A percentile compares a stretch with the other conserved stretches of the same genome.
These are phyloP conservation scores for Platanus orientalis DNA, from an alignment of 164 flowering plant species.

Conservation along the genomic window DNA sequence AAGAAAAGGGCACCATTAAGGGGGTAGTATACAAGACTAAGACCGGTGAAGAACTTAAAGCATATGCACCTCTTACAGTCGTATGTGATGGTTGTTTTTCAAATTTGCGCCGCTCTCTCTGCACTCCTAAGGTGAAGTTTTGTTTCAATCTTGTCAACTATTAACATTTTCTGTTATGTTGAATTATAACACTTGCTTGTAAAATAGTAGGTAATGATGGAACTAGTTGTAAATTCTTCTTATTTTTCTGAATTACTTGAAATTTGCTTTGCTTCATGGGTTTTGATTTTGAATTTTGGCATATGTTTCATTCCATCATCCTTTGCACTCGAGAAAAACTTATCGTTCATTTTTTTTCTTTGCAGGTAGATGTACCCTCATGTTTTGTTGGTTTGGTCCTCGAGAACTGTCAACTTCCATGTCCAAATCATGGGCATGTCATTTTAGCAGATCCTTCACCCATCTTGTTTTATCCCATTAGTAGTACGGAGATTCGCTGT, in stretches of 20 bases:
- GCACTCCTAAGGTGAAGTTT: slow-evolving; percentile 61
- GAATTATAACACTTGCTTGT: background rate
- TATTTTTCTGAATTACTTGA: no score
- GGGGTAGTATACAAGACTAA: slow-evolving; percentile 75
- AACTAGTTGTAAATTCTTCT: background rate
- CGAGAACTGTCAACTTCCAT: slow-evolving; percentile 84
- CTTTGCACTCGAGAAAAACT: background rate
- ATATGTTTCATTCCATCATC: background rate
- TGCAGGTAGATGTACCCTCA: slow-evolving; percentile 87
- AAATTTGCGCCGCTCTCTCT: slow-evolving; percentile 83
- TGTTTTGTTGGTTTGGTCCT: slow-evolving; percentile 84
- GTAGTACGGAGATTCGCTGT: slow-evolving; percentile 84
- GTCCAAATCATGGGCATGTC: slow-evolving; percentile 88
- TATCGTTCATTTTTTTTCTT: background rate
- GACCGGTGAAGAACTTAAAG: slow-evolving; percentile 51
- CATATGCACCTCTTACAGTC: slow-evolving; percentile 80
- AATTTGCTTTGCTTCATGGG: no score
- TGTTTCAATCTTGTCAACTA: background rate
- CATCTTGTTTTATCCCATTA: slow-evolving; percentile 81
- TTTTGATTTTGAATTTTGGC: background rate
- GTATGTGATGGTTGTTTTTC: slow-evolving; percentile 97
- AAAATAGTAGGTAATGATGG: background rate
- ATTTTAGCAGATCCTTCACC: slow-evolving; percentile 87
- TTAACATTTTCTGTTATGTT: background rate
- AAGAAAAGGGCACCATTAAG: slow-evolving; percentile 70